Evolutionary conservation across 257 asterid genomes (phyloP).

Genomic region (Rubia yunnanensis): DNA sequence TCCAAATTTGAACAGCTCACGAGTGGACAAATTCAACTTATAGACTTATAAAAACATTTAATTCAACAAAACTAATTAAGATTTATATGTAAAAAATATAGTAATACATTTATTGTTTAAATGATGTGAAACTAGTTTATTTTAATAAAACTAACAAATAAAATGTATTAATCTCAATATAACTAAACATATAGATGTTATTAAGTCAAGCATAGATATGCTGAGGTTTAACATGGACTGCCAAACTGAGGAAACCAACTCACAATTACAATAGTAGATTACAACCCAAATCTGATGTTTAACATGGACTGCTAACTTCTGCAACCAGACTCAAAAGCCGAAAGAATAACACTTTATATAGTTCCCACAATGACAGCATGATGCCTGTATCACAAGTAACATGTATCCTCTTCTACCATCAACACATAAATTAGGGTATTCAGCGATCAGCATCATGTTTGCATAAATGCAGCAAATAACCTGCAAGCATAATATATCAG

Average conservation of each 20-base stretch:
- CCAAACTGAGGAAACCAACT: too few species aligned
- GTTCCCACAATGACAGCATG: not conserved
- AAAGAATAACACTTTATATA: not conserved
- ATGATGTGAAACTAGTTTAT: not conserved
- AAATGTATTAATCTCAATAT: too few species aligned
- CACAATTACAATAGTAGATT: not conserved
- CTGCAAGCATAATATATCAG: slow-evolving; percentile 94
- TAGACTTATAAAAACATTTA: not conserved
- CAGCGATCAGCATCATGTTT: not conserved
- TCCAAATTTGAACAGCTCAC: not conserved
- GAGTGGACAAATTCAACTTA: not conserved
- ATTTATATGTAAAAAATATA: not conserved
- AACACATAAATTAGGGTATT: not conserved
- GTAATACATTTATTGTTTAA: not conserved
- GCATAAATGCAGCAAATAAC: slow-evolving; percentile 25
- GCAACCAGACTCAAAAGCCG: not conserved
- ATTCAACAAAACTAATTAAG: too few species aligned
- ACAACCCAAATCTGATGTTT: not conserved
- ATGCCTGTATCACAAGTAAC: not conserved
- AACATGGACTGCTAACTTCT: not conserved
- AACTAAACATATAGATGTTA: too few species aligned
- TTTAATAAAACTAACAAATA: not conserved
- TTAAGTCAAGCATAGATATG: too few species aligned
- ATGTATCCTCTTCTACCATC: not conserved
- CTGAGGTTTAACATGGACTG: too few species aligned